Base-by-base conservation (phyloP, 2,329 filamentous ascomycete genomes). In the Pestalotiopsis sp. region DNA sequence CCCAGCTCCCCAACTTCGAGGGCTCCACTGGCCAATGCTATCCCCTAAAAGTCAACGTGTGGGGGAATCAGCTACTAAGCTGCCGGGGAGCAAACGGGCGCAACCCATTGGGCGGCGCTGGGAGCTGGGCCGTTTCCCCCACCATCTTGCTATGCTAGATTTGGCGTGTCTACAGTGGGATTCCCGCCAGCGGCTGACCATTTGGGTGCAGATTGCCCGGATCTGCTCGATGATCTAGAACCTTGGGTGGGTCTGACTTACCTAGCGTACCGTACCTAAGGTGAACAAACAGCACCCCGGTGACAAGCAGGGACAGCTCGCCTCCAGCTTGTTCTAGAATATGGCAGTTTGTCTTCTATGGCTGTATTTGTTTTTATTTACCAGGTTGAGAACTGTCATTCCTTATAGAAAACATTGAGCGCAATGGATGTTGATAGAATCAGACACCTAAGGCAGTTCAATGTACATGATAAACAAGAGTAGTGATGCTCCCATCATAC, bases 111-210 rank as follows among this genome's bases (percentile, higher is more conserved):
- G 52, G 17, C 52, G 41, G 52, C 17, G 45, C 45, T 52, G 45
- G 45, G 5, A n/a, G 41, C 31, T 36, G 14, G 41, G n/a, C 41
- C 41, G 41, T 52, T 52, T 52, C 45, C 45, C 45, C 45, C 45
- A 52, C 45, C 17, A 52, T 52, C 45, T 23, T 45, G 17, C 45
- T 52, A 52, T 52, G 45, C 56, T 27, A 27, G 27, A 27, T 13
- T 20, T n/a, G 25, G 31, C 45, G 45, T n/a, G 13, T 67, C 56
- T 52, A 63, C 59, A 63, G 66, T 63, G 66, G 58, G 66, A 67
- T 67, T 20, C 38, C 57, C 66, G 38, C 20, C 58, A 12, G 57
- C 56, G 38, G 52, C 57, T 67, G 49, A 57, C 66, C 41, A 27
- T 40, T 66, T 59, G 20, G 45, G 66, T 20, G 57, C 14, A 52